Conservation (phyloP, 2,329 filamentous ascomycete species). For the Cladobotryum protrusum region DNA sequence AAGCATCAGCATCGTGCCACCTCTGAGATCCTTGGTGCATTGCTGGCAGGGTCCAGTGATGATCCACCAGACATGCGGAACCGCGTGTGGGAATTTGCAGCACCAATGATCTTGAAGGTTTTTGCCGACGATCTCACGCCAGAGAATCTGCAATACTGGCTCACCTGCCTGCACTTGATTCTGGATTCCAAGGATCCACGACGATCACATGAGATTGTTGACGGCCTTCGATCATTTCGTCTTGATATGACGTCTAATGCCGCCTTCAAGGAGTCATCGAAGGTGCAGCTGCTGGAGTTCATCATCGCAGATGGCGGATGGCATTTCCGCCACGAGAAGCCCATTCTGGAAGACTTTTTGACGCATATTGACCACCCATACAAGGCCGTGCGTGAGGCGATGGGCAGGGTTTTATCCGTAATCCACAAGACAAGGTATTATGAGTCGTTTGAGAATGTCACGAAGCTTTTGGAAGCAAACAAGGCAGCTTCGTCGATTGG, state of each 20-base stretch:
- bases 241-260: constrained; percentile 94
- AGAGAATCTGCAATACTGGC: constrained; percentile 92
- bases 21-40: constrained; percentile 81
- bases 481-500: constrained; percentile 76
- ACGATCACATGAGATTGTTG: constrained; percentile 76
- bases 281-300: constrained; percentile 86
- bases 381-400: constrained; percentile 92
- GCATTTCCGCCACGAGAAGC: constrained; percentile 89
- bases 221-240: constrained; percentile 75
- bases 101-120: constrained; percentile 78
- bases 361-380: constrained; percentile 93
- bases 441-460: constrained; percentile 81
- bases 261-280: constrained; percentile 97
- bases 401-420: constrained; percentile 79
- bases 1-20: constrained; percentile 97
- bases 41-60: constrained; percentile 76
- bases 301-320: constrained; percentile 83
- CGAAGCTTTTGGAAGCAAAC: constrained; percentile 69
- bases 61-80: constrained; percentile 67
- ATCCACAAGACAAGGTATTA: constrained; percentile 91
- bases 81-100: constrained; percentile 80
- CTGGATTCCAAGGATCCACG: constrained; percentile 86
- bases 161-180: constrained; percentile 84
- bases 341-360: constrained; percentile 84
- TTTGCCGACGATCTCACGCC: constrained; percentile 90